phyloP scores from a whole-genome alignment of 169 alveolate genomes.

The Plasmodium gonderi region DNA sequence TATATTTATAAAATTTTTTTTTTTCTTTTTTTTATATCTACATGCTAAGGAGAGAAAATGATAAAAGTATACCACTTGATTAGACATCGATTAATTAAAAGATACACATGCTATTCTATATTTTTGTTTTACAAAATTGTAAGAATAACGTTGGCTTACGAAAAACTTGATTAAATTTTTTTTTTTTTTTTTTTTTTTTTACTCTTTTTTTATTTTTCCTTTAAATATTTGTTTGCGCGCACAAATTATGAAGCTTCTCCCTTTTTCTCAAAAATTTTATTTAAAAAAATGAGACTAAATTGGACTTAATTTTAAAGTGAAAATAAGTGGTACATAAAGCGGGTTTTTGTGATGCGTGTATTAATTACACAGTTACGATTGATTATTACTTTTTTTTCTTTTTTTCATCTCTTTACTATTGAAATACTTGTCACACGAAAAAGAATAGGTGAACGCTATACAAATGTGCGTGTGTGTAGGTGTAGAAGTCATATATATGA shows the following conservation, averaged over 20 bases:
- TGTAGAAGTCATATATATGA: neutral
- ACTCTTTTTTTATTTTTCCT: neutral
- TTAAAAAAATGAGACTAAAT: no score
- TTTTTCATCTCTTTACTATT: no score
- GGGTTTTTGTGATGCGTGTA: neutral
- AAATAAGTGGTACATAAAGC: neutral
- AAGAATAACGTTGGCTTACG: no score
- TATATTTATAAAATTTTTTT: neutral
- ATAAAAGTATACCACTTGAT: neutral
- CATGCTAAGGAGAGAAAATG: neutral
- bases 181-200: no score
- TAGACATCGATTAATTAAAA: neutral
- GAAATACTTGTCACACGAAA: neutral
- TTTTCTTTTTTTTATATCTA: neutral
- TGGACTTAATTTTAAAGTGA: no score
- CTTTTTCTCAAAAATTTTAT: neutral
- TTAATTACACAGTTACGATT: neutral
- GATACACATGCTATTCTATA: no score
- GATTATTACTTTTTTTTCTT: neutral
- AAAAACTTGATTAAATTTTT: no score
- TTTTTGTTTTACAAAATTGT: no score
- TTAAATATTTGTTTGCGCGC: neutral
- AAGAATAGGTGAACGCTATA: neutral
- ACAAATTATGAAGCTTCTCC: neutral
- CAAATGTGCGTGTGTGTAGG: neutral